A percentile compares a stretch with the other conserved stretches of the same genome.
phyloP scores from a whole-genome alignment of 208 protist species.

The Trypanosoma scelopori region DNA sequence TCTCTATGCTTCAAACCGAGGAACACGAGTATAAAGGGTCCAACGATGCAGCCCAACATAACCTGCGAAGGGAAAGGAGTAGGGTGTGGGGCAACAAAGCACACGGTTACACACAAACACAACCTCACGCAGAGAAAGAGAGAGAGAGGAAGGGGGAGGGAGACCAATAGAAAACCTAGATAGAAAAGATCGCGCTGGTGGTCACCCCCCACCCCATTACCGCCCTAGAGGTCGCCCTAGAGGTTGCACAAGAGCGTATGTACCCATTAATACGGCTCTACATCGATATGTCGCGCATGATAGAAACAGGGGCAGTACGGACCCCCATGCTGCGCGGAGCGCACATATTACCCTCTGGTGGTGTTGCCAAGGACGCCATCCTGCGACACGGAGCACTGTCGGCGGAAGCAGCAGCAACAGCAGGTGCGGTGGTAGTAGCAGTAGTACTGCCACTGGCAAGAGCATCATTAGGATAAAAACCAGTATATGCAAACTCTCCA shows the following conservation, averaged over 20 bases:
- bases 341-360: not conserved
- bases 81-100: too few relatives aligned
- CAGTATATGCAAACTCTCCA: not conserved
- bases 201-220: too few relatives aligned
- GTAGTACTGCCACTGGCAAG: not conserved
- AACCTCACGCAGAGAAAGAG: too few relatives aligned
- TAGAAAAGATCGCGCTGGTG: not conserved
- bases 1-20: not conserved
- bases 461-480: not conserved
- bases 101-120: too few relatives aligned
- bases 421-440: not conserved
- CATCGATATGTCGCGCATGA: conserved; percentile 16
- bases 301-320: conserved; percentile 18
- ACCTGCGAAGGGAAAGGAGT: too few relatives aligned
- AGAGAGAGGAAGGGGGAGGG: too few relatives aligned
- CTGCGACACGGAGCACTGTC: not conserved
- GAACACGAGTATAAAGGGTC: not conserved
- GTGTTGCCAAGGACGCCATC: not conserved
- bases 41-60: not conserved
- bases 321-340: not conserved
- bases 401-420: not conserved
- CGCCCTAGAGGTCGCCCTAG: too few relatives aligned
- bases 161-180: not conserved
- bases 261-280: conserved; percentile 1
- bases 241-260: conserved; percentile 4